Conservation (phyloP, 192 early-diverging fungal genomes). For the Backusella tuberculispora region DNA sequence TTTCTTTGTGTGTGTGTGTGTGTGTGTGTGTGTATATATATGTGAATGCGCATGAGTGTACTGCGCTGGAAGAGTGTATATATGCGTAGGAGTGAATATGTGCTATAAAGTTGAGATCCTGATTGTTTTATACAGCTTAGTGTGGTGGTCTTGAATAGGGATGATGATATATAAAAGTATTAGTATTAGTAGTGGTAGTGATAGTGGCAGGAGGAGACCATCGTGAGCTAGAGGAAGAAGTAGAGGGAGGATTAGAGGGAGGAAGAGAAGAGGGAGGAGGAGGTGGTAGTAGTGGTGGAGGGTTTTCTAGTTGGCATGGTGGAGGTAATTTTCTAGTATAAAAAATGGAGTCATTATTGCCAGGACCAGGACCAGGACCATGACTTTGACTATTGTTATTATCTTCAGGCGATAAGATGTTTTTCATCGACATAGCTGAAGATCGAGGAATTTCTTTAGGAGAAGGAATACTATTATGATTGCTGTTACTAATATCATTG, state of each 20-base stretch:
- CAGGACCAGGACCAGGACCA: no score
- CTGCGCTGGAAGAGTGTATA: background rate
- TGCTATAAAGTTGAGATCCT: no score
- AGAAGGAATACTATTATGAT: background rate
- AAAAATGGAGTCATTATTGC: background rate
- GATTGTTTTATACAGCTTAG: background rate
- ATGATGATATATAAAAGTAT: background rate
- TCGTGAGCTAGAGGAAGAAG: background rate
- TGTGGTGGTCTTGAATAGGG: background rate
- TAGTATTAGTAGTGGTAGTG: background rate
- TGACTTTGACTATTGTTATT: background rate
- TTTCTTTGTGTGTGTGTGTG: no score
- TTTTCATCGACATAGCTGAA: constrained; percentile 22
- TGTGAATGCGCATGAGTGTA: background rate
- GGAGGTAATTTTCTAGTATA: constrained; percentile 13
- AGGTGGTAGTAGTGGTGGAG: background rate
- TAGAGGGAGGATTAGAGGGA: background rate
- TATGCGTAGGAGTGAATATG: background rate
- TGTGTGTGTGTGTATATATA: background rate
- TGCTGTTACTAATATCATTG: background rate
- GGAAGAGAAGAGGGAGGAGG: background rate
- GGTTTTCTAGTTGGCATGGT: background rate
- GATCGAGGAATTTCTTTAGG: constrained; percentile 1
- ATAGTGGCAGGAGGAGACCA: background rate
- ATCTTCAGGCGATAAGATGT: constrained; percentile 11